Base-by-base conservation (phyloP, 345 rosid species). In the Anastatica hierochuntica region DNA sequence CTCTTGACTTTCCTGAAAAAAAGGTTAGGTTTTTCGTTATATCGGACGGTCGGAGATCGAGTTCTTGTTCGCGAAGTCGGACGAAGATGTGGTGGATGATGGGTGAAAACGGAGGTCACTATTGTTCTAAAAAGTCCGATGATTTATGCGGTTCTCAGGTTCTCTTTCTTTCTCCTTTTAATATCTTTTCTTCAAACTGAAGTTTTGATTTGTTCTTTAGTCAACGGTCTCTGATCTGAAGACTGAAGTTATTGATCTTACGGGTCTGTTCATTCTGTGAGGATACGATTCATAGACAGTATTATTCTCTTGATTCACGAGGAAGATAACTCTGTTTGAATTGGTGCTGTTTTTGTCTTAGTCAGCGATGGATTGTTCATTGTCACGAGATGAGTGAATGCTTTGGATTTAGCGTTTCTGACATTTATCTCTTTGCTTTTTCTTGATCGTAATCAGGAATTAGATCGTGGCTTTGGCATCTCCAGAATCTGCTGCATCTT, bases 1-100 rank as follows among this genome's bases (percentile, higher is more conserved):
- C n/a, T n/a, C n/a, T n/a, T n/a, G n/a, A n/a, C n/a, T n/a, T n/a
- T n/a, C n/a, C n/a, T n/a, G n/a, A n/a, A n/a, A n/a, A n/a, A n/a
- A n/a, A n/a, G n/a, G n/a, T n/a, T n/a, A n/a, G n/a, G n/a, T 27
- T 5, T 42, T 13, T 21, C 14, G 26, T 11, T 14, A 29, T 13
- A 42, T 39, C 43, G 27, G 47, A n/a, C 37, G 20, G n/a, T 6
- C 50, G 42, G 64, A 29, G 43, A 48, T 64, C 39, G 45, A 56
- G 43, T 55, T 63, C 68, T 19, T 44, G 61, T 24, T 27, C 18
- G 55, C n/a, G n/a, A 56, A 31, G 50, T 43, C 14, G 11, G 57
- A 65, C n/a, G 59, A 53, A 73, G 72, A 90, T 90, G 98, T 82
- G 96, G 92, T 80, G 98, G 96, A 87, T 90, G 89, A 90, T 90